These are phyloP conservation scores for Hyphodiscus sp. DNA, from an alignment of 2,329 filamentous ascomycete species.

Conservation along the genomic window DNA sequence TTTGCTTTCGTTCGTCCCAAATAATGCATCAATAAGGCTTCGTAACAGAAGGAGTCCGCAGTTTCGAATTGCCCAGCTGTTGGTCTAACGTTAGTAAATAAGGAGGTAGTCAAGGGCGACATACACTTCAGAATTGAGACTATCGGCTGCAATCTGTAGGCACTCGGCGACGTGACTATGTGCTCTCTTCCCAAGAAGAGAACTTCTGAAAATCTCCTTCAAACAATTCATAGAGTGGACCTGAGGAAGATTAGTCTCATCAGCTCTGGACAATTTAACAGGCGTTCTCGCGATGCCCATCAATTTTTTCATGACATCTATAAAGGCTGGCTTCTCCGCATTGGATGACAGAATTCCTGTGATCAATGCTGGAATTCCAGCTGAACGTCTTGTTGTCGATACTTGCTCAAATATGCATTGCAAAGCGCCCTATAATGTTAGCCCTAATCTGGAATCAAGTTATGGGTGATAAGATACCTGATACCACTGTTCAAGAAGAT, in stretches of 20 bases:
- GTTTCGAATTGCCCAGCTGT: conserved; percentile 87
- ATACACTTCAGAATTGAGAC: conserved; percentile 71
- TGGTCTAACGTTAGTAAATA: conserved; percentile 2
- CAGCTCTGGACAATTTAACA: conserved; percentile 44
- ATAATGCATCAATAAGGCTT: conserved; percentile 71
- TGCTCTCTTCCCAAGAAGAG: conserved; percentile 64
- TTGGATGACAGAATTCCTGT: conserved; percentile 72
- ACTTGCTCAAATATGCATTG: conserved; percentile 67
- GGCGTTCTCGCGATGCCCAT: conserved; percentile 50
- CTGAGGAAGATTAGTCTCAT: conserved; percentile 69
- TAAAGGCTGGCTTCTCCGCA: conserved; percentile 52
- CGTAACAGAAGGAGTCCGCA: conserved; percentile 85
- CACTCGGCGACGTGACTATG: conserved; percentile 68
- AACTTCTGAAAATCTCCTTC: conserved; percentile 85
- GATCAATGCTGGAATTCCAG: conserved; percentile 82
- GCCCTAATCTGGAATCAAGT: conserved; percentile 2
- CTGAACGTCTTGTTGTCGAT: conserved; percentile 82
- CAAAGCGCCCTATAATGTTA: conserved; percentile 48
- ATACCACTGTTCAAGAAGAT: conserved; percentile 61
- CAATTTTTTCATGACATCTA: conserved; percentile 56
- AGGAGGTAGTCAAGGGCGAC: conserved; percentile 20
- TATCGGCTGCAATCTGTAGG: conserved; percentile 72
- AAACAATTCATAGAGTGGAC: conserved; percentile 94
- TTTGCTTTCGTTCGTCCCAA: conserved; percentile 71
- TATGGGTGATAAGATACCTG: conserved; percentile 37